Base-by-base conservation (phyloP, 2,329 filamentous ascomycete genomes). In the Pseudomassariella vexata region DNA sequence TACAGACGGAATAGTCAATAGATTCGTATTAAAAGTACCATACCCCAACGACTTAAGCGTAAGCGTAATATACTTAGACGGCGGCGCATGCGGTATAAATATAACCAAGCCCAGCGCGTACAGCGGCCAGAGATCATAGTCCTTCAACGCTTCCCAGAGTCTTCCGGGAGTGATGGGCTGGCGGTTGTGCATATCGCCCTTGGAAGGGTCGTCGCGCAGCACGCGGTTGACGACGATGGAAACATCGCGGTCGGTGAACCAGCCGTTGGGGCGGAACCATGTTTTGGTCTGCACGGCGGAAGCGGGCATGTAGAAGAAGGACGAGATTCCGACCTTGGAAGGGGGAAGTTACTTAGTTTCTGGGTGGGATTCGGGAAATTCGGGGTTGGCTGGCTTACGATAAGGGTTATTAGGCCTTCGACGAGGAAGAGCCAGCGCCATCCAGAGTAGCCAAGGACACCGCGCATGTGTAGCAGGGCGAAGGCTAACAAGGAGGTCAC, bases 151-250 rank as follows among this genome's bases (percentile, higher is more conserved):
- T n/a, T 64, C 45, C 65, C 66, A 72, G 6, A 75, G 60, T 7
- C 57, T 54, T 6, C 44, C 54, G 0, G 59, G 62, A 0, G 67
- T 73, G 31, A 76, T 62, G 2, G 66, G 63, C 48, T 75, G 61
- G 10, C 72, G 68, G 40, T 76, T 76, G 48, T 76, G 67, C 68
- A 78, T 76, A 40, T 69, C 66, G 24, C 68, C 70, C 42, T 74
- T 74, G 16, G 64, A 63, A 3, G 73, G 73, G 39, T 77, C 76
- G 35, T 80, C 75, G 6, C 76, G 65, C 14, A 65, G 50, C 5
- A 65, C 53, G 3, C 77, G 63, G 41, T 78, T 79, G 6, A 78
- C 73, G 2, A 78, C 62, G 28, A 79, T 79, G 17, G 59, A 53
- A 22, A 72, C 63, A 45, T 78, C 73, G 11, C 67, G 66, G 31